Evolutionary conservation across 1,284 basidiomycete species (phyloP).

Genomic region (Amylostereum areolatum): DNA sequence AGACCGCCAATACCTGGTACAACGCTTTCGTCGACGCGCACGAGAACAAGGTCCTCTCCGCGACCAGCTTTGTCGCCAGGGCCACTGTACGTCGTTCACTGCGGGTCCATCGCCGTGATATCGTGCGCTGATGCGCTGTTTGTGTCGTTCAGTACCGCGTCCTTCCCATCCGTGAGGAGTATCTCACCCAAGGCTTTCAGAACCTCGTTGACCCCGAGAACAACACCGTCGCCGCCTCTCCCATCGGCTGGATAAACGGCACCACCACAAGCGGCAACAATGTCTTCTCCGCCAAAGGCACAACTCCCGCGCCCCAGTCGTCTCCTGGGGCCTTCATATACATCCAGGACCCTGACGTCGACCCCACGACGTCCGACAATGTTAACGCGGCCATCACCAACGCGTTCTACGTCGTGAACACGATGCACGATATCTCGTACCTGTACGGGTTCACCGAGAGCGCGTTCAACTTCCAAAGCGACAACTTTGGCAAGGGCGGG

Average conservation of each 20-base stretch:
- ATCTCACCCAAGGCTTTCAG: slow-evolving; percentile 32
- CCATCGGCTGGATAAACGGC: slow-evolving; percentile 43
- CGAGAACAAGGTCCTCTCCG: slow-evolving; percentile 44
- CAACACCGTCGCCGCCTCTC: slow-evolving; percentile 30
- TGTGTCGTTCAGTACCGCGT: slow-evolving; percentile 46
- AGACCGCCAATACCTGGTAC: slow-evolving; percentile 47
- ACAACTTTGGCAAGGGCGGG: slow-evolving; percentile 38
- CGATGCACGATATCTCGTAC: slow-evolving; percentile 45
- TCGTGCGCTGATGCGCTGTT: too few relatives aligned
- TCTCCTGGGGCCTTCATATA: slow-evolving; percentile 33
- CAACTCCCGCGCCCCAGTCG: slow-evolving; percentile 19
- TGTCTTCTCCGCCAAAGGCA: slow-evolving; percentile 30
- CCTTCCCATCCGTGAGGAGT: slow-evolving; percentile 34
- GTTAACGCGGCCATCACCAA: slow-evolving; percentile 51
- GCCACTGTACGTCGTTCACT: too few relatives aligned
- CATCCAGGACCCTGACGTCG: slow-evolving; percentile 18
- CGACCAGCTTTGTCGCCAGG: slow-evolving; percentile 48
- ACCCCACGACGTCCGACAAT: slow-evolving; percentile 29
- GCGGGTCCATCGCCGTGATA: slow-evolving; percentile 17
- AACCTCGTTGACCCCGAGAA: slow-evolving; percentile 37
- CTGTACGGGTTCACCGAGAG: slow-evolving; percentile 30
- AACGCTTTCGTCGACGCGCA: slow-evolving; percentile 61
- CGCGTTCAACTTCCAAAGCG: slow-evolving; percentile 40
- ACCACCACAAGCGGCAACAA: slow-evolving; percentile 36
- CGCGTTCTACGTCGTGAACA: slow-evolving; percentile 46